Evolutionary conservation across 345 rosid species (phyloP).

Genomic region (Aegle marmelos): DNA sequence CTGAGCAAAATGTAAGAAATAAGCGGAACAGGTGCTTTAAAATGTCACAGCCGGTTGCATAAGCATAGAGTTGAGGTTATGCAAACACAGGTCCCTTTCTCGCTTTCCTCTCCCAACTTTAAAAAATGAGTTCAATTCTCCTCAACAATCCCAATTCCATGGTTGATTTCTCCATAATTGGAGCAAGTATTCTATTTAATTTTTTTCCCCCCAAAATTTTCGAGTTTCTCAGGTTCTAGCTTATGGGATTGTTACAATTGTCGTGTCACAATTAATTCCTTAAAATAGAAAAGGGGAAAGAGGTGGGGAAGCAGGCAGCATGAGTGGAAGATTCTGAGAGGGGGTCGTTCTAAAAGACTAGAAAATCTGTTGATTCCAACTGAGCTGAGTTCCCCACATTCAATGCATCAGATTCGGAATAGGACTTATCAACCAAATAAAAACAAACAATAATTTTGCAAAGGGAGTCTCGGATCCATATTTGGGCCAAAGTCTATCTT

Average conservation of each 20-base stretch:
- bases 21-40: not conserved
- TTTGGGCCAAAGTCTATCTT: slow-evolving; percentile 30
- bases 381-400: slow-evolving; percentile 19
- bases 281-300: not conserved
- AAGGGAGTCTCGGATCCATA: slow-evolving; percentile 30
- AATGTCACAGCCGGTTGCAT: not conserved
- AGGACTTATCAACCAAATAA: slow-evolving; percentile 17
- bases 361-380: slow-evolving; percentile 11
- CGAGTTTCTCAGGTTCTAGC: not conserved
- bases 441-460: not conserved
- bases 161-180: too few relatives aligned
- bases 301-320: not conserved
- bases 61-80: not conserved
- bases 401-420: slow-evolving; percentile 34
- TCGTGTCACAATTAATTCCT: not conserved
- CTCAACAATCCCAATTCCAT: too few relatives aligned
- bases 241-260: not conserved
- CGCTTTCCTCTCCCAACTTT: too few relatives aligned
- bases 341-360: not conserved
- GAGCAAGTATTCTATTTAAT: not conserved
- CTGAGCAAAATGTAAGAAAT: too few relatives aligned
- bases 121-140: too few relatives aligned
- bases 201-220: too few relatives aligned
- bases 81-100: not conserved
- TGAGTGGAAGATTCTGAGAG: slow-evolving; percentile 7